phyloP scores from a whole-genome alignment of 106 monocot genomes.

The Dendrobium nobile region DNA sequence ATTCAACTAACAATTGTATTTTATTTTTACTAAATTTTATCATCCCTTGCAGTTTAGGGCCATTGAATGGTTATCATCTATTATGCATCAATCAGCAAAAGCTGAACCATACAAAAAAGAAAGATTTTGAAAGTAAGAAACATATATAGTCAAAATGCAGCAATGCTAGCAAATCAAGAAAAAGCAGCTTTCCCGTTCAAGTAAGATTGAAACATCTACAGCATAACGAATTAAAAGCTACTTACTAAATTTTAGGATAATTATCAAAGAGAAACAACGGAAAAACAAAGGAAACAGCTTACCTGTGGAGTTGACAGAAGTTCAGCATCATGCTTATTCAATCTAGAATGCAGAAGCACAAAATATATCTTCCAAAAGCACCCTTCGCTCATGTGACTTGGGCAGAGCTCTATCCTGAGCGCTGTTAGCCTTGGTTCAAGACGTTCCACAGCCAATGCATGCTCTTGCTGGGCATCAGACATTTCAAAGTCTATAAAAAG shows the following conservation, averaged over 20 bases:
- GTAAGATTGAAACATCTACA: neutral
- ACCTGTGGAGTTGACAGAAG: conserved; percentile 64
- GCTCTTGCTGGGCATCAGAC: conserved; percentile 61
- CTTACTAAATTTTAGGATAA: neutral
- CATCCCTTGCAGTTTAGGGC: neutral
- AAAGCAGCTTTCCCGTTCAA: neutral
- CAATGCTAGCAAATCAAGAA: neutral
- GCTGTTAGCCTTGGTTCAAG: conserved; percentile 50
- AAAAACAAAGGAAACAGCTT: neutral
- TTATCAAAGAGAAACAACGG: neutral
- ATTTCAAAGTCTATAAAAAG: conserved; percentile 52
- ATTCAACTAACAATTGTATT: neutral
- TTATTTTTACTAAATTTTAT: neutral
- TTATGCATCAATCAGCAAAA: neutral
- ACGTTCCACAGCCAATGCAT: conserved; percentile 51
- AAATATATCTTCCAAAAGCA: conserved; percentile 80
- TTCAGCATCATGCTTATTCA: conserved; percentile 55
- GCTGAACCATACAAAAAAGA: neutral
- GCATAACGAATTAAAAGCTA: neutral
- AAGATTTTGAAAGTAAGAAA: neutral
- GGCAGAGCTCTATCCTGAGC: conserved; percentile 61
- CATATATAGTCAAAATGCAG: neutral
- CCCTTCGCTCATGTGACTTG: conserved; percentile 59
- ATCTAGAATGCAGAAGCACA: conserved; percentile 62
- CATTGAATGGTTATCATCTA: neutral